Evolutionary conservation across 306 rosid species (phyloP).

Genomic region (Malus orientalis): DNA sequence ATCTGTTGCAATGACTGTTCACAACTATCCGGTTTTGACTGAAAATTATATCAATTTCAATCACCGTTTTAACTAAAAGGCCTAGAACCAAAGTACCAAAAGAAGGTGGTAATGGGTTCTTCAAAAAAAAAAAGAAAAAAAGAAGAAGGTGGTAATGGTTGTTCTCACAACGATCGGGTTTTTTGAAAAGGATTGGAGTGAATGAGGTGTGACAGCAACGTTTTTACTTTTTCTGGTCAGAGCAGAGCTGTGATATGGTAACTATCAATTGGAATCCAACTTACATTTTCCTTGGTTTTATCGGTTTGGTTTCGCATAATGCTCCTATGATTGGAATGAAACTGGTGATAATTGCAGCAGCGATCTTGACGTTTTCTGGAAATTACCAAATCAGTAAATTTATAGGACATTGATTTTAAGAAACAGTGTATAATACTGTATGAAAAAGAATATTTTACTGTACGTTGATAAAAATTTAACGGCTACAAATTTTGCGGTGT

Average conservation of each 20-base stretch:
- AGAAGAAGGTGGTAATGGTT: not conserved
- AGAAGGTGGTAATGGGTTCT: too few species aligned
- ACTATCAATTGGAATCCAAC: not conserved
- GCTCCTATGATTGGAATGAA: constrained; percentile 5
- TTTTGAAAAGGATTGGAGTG: constrained; percentile 17
- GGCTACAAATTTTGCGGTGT: not conserved
- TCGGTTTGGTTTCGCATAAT: constrained; percentile 4
- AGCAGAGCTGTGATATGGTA: not conserved
- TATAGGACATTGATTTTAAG: not conserved
- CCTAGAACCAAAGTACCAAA: too few species aligned
- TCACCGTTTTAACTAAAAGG: too few species aligned
- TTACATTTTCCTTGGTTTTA: not conserved
- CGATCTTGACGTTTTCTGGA: not conserved
- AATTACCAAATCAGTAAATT: not conserved
- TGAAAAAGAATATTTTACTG: not conserved
- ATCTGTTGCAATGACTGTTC: too few species aligned
- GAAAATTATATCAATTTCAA: too few species aligned
- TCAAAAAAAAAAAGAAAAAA: too few species aligned
- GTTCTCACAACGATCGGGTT: constrained; percentile 20
- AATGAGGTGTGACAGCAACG: not conserved
- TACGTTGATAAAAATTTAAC: not conserved
- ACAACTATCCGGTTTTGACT: too few species aligned
- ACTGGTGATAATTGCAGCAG: not conserved
- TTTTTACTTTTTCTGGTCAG: not conserved
- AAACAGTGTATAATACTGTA: not conserved